Evolutionary conservation across 352 stramenopile species (phyloP).

Genomic region (Pythium sukuiense): DNA sequence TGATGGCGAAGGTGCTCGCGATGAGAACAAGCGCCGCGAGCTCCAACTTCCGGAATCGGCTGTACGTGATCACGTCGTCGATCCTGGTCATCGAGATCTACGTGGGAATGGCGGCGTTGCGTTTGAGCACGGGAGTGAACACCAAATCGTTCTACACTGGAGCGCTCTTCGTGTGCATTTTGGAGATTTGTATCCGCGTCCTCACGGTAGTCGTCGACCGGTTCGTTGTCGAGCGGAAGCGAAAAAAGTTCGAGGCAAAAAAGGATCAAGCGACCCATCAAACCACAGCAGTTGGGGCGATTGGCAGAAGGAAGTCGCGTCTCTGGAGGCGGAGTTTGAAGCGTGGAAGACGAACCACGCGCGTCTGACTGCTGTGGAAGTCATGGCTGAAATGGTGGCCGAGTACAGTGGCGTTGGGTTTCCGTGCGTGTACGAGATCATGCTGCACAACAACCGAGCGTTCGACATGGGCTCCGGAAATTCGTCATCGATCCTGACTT

Average conservation of each 20-base stretch:
- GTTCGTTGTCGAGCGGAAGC: background rate
- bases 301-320: too few relatives aligned
- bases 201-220: background rate
- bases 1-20: background rate
- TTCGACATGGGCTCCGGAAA: background rate
- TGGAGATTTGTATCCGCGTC: constrained; percentile 13
- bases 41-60: background rate
- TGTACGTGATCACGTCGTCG: background rate
- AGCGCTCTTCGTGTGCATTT: background rate
- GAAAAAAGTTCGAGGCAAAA: background rate
- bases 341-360: constrained; percentile 1
- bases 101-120: background rate
- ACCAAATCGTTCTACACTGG: background rate
- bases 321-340: constrained; percentile 5
- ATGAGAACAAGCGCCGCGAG: background rate
- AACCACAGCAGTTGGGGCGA: background rate
- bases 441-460: constrained; percentile 6
- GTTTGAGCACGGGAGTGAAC: background rate
- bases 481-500: background rate
- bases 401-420: constrained; percentile 21
- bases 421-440: background rate
- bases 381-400: too few relatives aligned
- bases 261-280: background rate
- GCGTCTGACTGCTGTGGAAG: background rate
- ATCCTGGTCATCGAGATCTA: background rate